Evolutionary conservation across 2,329 filamentous ascomycete genomes (phyloP), one percentile per base, ranked within the genome.

Genomic region (Ophiostoma sp.): DNA sequence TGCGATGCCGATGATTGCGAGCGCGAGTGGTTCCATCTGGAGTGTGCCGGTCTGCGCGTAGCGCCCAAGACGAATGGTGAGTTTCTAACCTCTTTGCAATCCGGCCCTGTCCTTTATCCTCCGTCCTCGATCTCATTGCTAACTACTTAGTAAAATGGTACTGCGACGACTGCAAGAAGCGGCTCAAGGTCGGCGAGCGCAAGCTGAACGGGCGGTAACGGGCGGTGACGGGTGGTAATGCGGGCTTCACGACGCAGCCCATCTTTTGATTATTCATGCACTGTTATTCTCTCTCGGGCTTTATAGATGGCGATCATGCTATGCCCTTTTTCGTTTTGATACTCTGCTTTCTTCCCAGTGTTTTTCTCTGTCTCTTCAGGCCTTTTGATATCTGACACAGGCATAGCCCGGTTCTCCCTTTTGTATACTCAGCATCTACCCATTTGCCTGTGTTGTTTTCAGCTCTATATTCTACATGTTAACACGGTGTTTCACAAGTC

Each of bases 21-120:
- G 72, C 84, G 86, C 71, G 90, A 93, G 77, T 93, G 91, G 91
- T 94, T 93, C 80, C 91, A 93, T 81, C 79, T 95, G 65, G 89
- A 88, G 65, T 95, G 91, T 76, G 91, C 92, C 42, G 91, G 91
- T 40, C 78, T 95, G 74, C 90, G 89, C 73, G 89, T 89, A 69
- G 89, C 91, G 66, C 91, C 91, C n/a, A 88, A 85, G 69, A 87
- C 87, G 71, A 92, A 89, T 77, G 85, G 89, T 91, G 79, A 82
- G 87, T 65, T 62, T 8, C 27, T 27, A 27, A 27, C 27, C 27
- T 27, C 27, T 27, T 27, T 27, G 27, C 27, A 27, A 27, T 27
- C 27, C 2, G 27, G 1, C 1, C 27, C 27, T 3, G n/a, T 41
- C 27, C 70, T 27, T 55, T 67, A 63, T 69, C 40, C 14, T 42